Evolutionary conservation across 2,329 filamentous ascomycete genomes (phyloP), one percentile per base, ranked within the genome.

Genomic region (Nemania diffusa): DNA sequence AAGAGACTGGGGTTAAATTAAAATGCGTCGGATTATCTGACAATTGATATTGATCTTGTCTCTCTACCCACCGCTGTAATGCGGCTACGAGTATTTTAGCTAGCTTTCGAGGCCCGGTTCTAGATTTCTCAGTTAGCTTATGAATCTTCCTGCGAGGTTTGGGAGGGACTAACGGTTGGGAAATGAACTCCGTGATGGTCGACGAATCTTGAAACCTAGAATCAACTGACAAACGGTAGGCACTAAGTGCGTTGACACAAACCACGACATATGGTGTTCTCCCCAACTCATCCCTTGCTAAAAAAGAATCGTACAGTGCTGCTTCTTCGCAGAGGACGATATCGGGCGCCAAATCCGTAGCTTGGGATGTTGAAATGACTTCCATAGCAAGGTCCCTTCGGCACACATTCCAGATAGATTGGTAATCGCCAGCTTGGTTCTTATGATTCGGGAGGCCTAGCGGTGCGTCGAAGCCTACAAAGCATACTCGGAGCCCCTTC

Each of bases 51-150:
- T 56, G 51, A n/a, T 67, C 40, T 20, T 68, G 62, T 34, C 57
- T 59, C 56, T 65, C 57, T 27, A 64, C 50, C 68, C 68, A 70
- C 24, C 65, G 65, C 27, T 63, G 64, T 34, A 50, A 57, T 62
- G 44, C 42, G 13, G 32, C 60, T 50, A 67, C 59, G 8, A 81
- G 71, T 1, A 77, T 72, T 22, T 78, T 78, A 15, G 79, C 78
- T 0, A 81, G 71, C 63, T 80, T 81, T 20, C 78, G 78, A 5
- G 79, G 79, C 0, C 79, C 79, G 3, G 79, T 70, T 2, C 79
- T 80, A 34, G 6, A 22, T 17, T 22, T 3, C n/a, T 20, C 8
- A 27, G 29, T 65, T 59, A 65, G 4, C 0, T 51, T 27, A 29
- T 29, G 13, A 2, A 51, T 51, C 5, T n/a, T 50, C 26, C 13